phyloP scores from a whole-genome alignment of 2,329 filamentous ascomycete genomes.

The Apiospora phragmitis region DNA sequence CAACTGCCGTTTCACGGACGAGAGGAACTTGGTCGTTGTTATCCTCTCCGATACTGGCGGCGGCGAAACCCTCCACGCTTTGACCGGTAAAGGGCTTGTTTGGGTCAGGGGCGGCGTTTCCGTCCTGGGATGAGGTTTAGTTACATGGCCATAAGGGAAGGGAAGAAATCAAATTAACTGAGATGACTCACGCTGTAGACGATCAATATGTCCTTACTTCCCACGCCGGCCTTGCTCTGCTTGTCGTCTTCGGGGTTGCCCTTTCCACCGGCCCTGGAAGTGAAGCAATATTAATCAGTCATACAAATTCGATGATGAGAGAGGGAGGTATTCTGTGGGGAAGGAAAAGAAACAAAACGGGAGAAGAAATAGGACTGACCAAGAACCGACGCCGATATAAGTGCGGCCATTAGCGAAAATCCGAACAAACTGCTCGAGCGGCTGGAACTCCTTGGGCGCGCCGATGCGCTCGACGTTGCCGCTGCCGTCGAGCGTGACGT shows the following conservation, averaged over 20 bases:
- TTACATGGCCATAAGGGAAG: neutral
- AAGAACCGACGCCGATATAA: slow-evolving; percentile 41
- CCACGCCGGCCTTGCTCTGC: slow-evolving; percentile 37
- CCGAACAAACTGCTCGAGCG: slow-evolving; percentile 38
- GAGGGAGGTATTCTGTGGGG: no score
- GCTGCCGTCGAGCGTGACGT: slow-evolving; percentile 30
- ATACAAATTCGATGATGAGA: no score
- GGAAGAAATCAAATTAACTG: slow-evolving; percentile 1
- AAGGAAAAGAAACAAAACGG: neutral
- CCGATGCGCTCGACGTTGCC: slow-evolving; percentile 36
- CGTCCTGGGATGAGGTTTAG: slow-evolving; percentile 15
- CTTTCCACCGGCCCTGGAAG: slow-evolving; percentile 27
- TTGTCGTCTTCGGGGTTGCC: slow-evolving; percentile 36
- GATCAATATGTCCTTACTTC: slow-evolving; percentile 40
- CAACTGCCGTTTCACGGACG: slow-evolving; percentile 1
- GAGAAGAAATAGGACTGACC: slow-evolving; percentile 13
- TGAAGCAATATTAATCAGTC: neutral
- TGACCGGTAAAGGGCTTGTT: slow-evolving; percentile 22
- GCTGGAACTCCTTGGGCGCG: slow-evolving; percentile 34
- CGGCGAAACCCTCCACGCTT: slow-evolving; percentile 12
- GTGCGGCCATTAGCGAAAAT: slow-evolving; percentile 38
- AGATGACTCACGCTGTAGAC: slow-evolving; percentile 35
- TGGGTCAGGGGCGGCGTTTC: slow-evolving; percentile 24
- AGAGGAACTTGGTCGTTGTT: neutral
- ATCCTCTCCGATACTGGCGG: slow-evolving; percentile 8